Evolutionary conservation across 257 asterid genomes (phyloP), one percentile per base, ranked within the genome.

Genomic region (Jacaranda copaia): DNA sequence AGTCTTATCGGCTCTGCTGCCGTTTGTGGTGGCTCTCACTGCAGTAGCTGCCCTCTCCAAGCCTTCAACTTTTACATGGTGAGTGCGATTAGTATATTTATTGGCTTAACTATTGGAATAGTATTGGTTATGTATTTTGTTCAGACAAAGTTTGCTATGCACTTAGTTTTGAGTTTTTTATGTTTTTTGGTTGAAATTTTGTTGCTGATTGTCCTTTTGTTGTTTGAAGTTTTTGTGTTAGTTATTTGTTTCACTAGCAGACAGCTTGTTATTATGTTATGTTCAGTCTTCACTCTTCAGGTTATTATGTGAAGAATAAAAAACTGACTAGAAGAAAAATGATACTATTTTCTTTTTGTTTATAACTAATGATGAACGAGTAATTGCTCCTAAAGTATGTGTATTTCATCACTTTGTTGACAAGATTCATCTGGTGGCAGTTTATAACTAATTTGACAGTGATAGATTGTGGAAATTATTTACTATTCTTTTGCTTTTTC

Each of bases 1-100:
- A 62, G 49, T 80, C 3, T 65, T 96, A 38, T 93, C 97, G 61
- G 97, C 97, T 73, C 77, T 93, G 87, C 94, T 93, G 42, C 99
- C 98, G 11, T 89, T 93, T 77, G 98, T 93, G 63, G 98, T 96
- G 68, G 96, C 92, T 40, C 84, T 91, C 19, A 96, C 98, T n/a
- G 96, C 97, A 3, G 84, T 90, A 49, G 88, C 97, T 63, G 97
- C 99, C 59, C 98, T 96, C 60, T 84, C 89, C 68, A 90, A 87
- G 75, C 98, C 99, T 72, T 86, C 91, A n/a, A 93, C 97, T 71
- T 96, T 93, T 81, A 89, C 99, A 75, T 96, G 99, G 99, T 96
- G 64, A 80, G 92, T 77, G 58, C 9, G 56, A 25, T 78, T 70
- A 8, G 81, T 56, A 12, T 55, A 53, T 19, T 45, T 4, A 45